These are phyloP conservation scores for Neotropicomus parvogracilis DNA, from an alignment of 1,284 basidiomycete species.

Conservation along the genomic window DNA sequence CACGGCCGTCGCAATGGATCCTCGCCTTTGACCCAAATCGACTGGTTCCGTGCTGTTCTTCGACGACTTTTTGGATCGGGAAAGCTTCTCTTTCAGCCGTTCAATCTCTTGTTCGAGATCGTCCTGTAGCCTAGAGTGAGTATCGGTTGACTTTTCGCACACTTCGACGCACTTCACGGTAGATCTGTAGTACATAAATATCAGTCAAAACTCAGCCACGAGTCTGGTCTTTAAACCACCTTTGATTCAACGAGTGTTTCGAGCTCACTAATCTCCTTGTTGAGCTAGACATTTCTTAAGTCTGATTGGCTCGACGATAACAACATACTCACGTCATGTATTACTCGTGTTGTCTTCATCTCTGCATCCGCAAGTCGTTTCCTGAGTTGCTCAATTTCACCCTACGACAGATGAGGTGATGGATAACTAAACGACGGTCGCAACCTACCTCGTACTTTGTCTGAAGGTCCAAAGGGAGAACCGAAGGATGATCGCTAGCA, in stretches of 20 bases:
- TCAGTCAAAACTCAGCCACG: conserved; percentile 12
- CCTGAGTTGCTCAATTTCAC: conserved; percentile 64
- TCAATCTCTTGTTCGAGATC: conserved; percentile 87
- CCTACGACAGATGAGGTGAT: conserved; percentile 35
- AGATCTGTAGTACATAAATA: conserved; percentile 55
- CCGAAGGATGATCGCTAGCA: conserved; percentile 27
- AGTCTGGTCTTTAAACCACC: conserved; percentile 37
- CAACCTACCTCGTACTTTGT: conserved; percentile 50
- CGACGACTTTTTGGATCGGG: conserved; percentile 54
- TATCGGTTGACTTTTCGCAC: not conserved
- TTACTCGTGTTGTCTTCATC: conserved; percentile 64
- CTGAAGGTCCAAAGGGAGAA: conserved; percentile 39
- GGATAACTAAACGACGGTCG: not conserved
- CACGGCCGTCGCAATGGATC: conserved; percentile 27
- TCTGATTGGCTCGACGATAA: conserved; percentile 4
- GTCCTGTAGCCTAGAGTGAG: conserved; percentile 46
- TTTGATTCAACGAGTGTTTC: conserved; percentile 89
- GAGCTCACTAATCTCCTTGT: conserved; percentile 87
- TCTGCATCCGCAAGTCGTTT: conserved; percentile 68
- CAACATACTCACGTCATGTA: conserved; percentile 59
- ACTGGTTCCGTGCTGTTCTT: conserved; percentile 45
- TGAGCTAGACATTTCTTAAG: conserved; percentile 50
- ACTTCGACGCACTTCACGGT: conserved; percentile 61
- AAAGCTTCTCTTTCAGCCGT: conserved; percentile 65
- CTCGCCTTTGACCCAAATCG: conserved; percentile 31